These are phyloP conservation scores for Papilionanthe hybrid DNA, from an alignment of 116 monocot species.

Conservation along the genomic window DNA sequence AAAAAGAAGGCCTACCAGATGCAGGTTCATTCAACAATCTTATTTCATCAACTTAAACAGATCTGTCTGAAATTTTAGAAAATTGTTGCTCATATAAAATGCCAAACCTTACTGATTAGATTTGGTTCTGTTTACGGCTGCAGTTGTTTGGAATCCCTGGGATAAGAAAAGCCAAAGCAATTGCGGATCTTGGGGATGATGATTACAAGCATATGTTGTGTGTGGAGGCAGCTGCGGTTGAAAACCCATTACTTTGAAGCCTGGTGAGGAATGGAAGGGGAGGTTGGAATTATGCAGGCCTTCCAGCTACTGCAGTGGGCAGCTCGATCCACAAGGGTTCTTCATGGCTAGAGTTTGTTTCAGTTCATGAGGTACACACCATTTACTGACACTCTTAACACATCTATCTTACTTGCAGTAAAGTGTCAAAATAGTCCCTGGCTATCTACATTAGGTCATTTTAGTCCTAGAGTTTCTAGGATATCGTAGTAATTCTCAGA, in stretches of 20 bases:
- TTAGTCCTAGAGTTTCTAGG: too few species aligned
- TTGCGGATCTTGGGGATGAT: constrained; percentile 84
- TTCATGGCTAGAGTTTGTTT: constrained; percentile 17
- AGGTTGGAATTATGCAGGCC: constrained; percentile 58
- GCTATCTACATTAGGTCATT: too few species aligned
- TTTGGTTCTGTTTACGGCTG: constrained; percentile 2
- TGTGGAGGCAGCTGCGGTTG: constrained; percentile 74
- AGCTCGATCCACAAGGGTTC: constrained; percentile 56
- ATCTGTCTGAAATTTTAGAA: background rate
- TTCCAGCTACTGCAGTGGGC: constrained; percentile 80
- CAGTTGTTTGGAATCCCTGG: constrained; percentile 99
- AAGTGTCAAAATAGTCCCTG: too few species aligned
- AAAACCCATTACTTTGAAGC: constrained; percentile 66
- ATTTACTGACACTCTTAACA: background rate
- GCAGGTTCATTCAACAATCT: constrained; percentile 39
- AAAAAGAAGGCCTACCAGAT: constrained; percentile 87
- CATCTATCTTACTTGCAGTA: background rate
- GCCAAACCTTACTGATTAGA: background rate
- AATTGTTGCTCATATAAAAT: background rate
- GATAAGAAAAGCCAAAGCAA: constrained; percentile 82
- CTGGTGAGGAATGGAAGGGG: constrained; percentile 90
- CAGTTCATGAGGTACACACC: background rate
- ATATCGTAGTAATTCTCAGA: too few species aligned
- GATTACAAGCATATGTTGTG: constrained; percentile 90
- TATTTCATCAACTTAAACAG: background rate